A percentile compares a stretch with the other conserved stretches of the same genome.
These are phyloP conservation scores for Chenopodium suecicum DNA, from an alignment of 148 eudicot species.

Conservation along the genomic window DNA sequence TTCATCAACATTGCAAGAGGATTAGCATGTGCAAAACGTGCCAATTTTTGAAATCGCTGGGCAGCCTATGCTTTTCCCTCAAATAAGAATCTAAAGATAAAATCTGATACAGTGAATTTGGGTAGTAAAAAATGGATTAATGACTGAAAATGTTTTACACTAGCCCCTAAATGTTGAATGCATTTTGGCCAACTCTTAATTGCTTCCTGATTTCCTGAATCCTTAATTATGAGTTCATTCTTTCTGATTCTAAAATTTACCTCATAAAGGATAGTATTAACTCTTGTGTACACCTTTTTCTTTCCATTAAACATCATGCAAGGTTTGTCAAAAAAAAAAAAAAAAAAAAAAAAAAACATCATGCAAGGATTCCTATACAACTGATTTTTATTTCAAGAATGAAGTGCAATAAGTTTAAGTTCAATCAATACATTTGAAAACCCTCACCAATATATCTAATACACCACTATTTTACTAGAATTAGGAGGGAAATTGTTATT, in stretches of 20 bases:
- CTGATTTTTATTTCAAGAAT: background rate
- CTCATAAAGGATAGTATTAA: background rate
- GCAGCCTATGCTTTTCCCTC: background rate
- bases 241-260: background rate
- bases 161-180: background rate
- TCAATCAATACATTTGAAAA: background rate
- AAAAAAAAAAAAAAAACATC: too few relatives aligned
- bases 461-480: background rate
- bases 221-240: background rate
- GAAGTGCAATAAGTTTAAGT: background rate
- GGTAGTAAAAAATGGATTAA: background rate
- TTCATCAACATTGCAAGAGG: background rate
- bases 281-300: background rate
- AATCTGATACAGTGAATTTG: constrained; percentile 4
- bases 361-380: background rate
- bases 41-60: background rate
- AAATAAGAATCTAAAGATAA: background rate
- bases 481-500: background rate
- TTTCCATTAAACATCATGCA: background rate
- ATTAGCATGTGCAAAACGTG: background rate
- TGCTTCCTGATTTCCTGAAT: background rate
- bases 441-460: background rate
- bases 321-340: too few relatives aligned
- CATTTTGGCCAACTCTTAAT: background rate
- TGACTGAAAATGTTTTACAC: background rate